These are phyloP conservation scores for Pseudodiploospora longispora DNA, from an alignment of 2,329 filamentous ascomycete species.

Conservation along the genomic window DNA sequence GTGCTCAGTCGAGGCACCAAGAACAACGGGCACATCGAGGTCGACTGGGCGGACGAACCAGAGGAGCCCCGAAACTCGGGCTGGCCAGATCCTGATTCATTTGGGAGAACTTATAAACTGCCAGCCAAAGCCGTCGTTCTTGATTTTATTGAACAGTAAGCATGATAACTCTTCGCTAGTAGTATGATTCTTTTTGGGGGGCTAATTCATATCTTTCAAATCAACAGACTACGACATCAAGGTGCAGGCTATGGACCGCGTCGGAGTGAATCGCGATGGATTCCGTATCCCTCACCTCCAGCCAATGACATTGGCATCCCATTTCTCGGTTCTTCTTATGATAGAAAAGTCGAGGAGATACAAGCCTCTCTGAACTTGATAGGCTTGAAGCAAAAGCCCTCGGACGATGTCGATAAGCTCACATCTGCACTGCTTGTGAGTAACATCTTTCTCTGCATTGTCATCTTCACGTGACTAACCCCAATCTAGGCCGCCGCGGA, in stretches of 20 bases:
- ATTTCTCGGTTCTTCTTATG: constrained; percentile 26
- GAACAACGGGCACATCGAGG: constrained; percentile 66
- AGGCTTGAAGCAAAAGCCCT: constrained; percentile 43
- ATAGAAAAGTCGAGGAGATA: constrained; percentile 50
- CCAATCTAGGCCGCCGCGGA: constrained; percentile 34
- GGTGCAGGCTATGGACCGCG: constrained; percentile 29
- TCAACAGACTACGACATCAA: constrained; percentile 26
- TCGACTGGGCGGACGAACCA: constrained; percentile 52
- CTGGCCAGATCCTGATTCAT: constrained; percentile 51
- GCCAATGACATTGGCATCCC: constrained; percentile 13
- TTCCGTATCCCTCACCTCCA: constrained; percentile 19
- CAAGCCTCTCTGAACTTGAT: constrained; percentile 59
- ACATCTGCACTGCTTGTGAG: constrained; percentile 56
- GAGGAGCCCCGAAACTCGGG: constrained; percentile 46
- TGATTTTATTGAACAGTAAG: constrained; percentile 63
- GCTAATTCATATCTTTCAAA: constrained; percentile 11
- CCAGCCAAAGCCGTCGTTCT: constrained; percentile 57
- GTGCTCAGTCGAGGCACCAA: constrained; percentile 53
- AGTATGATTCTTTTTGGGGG: background rate
- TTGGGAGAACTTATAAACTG: constrained; percentile 58
- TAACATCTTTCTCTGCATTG: constrained; percentile 11
- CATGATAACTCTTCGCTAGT: constrained; percentile 6
- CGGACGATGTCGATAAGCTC: constrained; percentile 44
- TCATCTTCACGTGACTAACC: constrained; percentile 5
- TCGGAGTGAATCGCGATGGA: constrained; percentile 21